A percentile compares a stretch with the other conserved stretches of the same genome.
Evolutionary conservation across 805 yeast species (phyloP).

Genomic region (Teunomyces pallodes): DNA sequence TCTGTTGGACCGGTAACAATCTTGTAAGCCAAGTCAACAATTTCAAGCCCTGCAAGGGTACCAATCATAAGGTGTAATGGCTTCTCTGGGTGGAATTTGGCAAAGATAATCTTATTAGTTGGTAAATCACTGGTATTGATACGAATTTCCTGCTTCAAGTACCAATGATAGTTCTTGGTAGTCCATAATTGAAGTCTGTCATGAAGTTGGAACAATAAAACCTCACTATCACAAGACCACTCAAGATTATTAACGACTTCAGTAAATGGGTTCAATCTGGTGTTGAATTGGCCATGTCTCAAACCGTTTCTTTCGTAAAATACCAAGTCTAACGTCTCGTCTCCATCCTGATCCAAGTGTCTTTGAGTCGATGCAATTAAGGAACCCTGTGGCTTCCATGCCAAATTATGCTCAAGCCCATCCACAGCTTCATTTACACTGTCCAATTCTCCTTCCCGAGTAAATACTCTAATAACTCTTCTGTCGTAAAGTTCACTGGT

Average conservation of each 20-base stretch:
- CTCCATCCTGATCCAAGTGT: constrained; percentile 51
- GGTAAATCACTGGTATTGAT: constrained; percentile 18
- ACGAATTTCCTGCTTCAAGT: constrained; percentile 74
- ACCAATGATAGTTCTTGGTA: constrained; percentile 93
- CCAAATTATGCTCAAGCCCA: constrained; percentile 65
- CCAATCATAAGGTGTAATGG: constrained; percentile 73
- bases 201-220: constrained; percentile 63
- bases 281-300: constrained; percentile 79
- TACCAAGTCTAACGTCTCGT: constrained; percentile 50
- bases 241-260: constrained; percentile 50
- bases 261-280: constrained; percentile 52
- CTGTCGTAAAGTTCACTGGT: constrained; percentile 43
- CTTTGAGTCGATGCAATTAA: constrained; percentile 81
- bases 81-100: constrained; percentile 88
- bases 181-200: constrained; percentile 85
- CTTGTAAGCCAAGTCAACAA: constrained; percentile 65
- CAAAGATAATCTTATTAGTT: constrained; percentile 35
- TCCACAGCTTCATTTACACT: constrained; percentile 89
- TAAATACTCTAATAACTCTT: constrained; percentile 80
- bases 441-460: constrained; percentile 72
- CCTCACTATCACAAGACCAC: constrained; percentile 83
- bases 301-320: constrained; percentile 94
- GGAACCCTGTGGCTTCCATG: constrained; percentile 93
- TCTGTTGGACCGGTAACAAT: constrained; percentile 66
- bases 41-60: constrained; percentile 48